Conservation (phyloP, 371 early-diverging fungal genomes). For the Mortierella sp. region DNA sequence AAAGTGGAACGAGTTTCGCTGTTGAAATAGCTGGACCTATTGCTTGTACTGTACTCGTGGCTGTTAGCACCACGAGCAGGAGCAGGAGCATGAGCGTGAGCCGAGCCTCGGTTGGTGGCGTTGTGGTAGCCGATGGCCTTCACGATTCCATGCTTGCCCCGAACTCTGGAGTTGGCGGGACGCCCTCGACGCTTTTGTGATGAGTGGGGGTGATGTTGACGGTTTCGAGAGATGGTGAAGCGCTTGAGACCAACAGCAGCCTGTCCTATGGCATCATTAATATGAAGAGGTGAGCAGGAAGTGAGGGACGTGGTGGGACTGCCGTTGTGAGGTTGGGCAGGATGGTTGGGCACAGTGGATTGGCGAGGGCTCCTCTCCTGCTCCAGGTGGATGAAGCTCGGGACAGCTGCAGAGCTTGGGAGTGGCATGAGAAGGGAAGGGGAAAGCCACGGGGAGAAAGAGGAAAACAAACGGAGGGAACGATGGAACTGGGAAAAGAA, state of each 20-base stretch:
- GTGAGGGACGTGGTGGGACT: not conserved
- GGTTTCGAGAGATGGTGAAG: conserved; percentile 15
- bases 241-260: conserved; percentile 16
- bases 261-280: not conserved
- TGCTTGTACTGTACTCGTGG: not conserved
- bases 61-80: not conserved
- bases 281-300: not conserved
- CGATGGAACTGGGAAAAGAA: no score
- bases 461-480: not conserved
- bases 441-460: not conserved
- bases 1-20: conserved; percentile 19
- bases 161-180: conserved; percentile 21
- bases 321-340: not conserved
- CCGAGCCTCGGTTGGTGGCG: not conserved
- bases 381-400: conserved; percentile 39
- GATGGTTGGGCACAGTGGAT: no score
- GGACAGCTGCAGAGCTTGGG: conserved; percentile 16
- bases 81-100: not conserved
- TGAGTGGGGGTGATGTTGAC: conserved; percentile 2
- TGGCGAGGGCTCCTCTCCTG: no score
- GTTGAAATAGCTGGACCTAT: not conserved
- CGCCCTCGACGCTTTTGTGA: conserved; percentile 29
- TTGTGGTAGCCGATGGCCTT: conserved; percentile 9
- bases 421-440: conserved; percentile 4
- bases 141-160: conserved; percentile 30